Conservation (phyloP, 768 basidiomycete genomes). For the Suillus ampliporus region DNA sequence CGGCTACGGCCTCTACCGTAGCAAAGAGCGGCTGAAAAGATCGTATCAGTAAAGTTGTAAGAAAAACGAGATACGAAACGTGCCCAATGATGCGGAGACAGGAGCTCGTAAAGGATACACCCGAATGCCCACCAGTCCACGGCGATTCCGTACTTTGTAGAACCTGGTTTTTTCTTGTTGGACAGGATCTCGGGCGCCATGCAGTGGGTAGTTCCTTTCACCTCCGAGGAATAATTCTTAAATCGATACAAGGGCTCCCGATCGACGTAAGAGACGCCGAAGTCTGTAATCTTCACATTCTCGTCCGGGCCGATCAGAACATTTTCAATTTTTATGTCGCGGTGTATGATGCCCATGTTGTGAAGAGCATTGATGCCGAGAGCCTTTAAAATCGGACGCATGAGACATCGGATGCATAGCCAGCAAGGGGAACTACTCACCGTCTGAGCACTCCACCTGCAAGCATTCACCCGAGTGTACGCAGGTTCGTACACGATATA, state of each 20-base stretch:
- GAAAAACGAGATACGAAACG: neutral
- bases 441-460: slow-evolving; percentile 47
- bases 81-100: slow-evolving; percentile 34
- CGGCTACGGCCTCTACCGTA: slow-evolving; percentile 25
- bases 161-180: slow-evolving; percentile 22
- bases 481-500: slow-evolving; percentile 32
- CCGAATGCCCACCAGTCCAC: slow-evolving; percentile 52
- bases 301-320: slow-evolving; percentile 55
- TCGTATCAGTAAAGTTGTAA: neutral
- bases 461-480: slow-evolving; percentile 33
- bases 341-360: slow-evolving; percentile 65
- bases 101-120: slow-evolving; percentile 46
- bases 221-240: slow-evolving; percentile 27
- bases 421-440: slow-evolving; percentile 27
- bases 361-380: slow-evolving; percentile 54
- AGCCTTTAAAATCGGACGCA: slow-evolving; percentile 32
- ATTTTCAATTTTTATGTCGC: slow-evolving; percentile 75
- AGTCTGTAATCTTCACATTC: slow-evolving; percentile 49
- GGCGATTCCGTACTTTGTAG: slow-evolving; percentile 32
- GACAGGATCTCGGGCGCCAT: slow-evolving; percentile 48
- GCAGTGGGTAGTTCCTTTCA: slow-evolving; percentile 42
- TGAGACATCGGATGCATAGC: neutral
- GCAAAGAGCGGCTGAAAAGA: slow-evolving; percentile 39
- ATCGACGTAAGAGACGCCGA: slow-evolving; percentile 41
- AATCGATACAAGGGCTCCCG: slow-evolving; percentile 19